Conservation (phyloP, 2,329 filamentous ascomycete species). For the Erysiphe pisi region DNA sequence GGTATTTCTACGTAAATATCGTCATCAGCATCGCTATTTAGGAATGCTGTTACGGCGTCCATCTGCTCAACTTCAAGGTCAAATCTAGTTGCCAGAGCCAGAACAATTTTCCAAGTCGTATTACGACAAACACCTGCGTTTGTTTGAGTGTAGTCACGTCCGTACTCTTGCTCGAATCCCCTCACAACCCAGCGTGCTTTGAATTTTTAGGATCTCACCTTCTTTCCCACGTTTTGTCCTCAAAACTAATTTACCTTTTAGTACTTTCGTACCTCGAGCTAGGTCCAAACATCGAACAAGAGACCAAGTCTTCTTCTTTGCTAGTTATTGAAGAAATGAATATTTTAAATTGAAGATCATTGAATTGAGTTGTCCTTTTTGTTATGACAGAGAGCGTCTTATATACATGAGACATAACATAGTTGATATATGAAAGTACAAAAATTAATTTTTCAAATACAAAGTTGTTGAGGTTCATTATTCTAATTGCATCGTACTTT, state of each 20-base stretch:
- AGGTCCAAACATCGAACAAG: neutral
- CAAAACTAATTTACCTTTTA: neutral
- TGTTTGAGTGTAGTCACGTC: neutral
- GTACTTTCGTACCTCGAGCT: conserved; percentile 4
- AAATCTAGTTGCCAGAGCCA: neutral
- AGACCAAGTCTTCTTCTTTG: conserved; percentile 17
- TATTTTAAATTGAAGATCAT: neutral
- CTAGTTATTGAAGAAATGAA: neutral
- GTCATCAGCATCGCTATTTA: conserved; percentile 13
- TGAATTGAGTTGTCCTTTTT: neutral
- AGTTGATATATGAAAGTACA: neutral
- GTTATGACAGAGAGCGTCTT: neutral
- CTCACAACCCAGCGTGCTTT: conserved; percentile 5
- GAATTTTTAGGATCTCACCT: neutral
- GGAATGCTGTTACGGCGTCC: conserved; percentile 4
- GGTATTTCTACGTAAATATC: conserved; percentile 9
- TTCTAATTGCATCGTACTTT: neutral
- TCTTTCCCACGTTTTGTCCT: conserved; percentile 8
- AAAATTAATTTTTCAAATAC: neutral
- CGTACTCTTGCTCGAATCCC: conserved; percentile 19
- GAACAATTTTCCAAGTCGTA: conserved; percentile 5
- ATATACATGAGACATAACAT: neutral
- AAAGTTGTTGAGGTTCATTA: neutral
- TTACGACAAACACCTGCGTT: conserved; percentile 14
- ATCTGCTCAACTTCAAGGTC: conserved; percentile 19